Evolutionary conservation across 164 flowering plant genomes (phyloP).

Genomic region (Vitis amurensis): DNA sequence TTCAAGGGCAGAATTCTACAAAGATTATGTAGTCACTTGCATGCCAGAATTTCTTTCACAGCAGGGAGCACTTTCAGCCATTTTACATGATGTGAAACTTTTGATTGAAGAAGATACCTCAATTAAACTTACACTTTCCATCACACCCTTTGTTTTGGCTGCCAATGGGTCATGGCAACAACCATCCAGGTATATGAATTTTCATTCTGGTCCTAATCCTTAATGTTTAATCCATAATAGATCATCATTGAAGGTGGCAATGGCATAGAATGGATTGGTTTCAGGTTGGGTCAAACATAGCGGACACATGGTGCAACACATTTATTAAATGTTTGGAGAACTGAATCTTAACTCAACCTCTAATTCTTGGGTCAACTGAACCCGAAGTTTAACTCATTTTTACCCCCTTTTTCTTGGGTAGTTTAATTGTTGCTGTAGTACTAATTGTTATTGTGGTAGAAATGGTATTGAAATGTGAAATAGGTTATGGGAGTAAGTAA

Average conservation of each 20-base stretch:
- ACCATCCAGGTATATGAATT: constrained; percentile 65
- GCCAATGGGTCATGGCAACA: constrained; percentile 75
- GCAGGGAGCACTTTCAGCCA: constrained; percentile 53
- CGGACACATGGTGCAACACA: too few relatives aligned
- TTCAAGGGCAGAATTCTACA: constrained; percentile 68
- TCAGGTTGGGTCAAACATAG: too few relatives aligned
- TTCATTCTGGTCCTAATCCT: not conserved
- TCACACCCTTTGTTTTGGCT: constrained; percentile 70
- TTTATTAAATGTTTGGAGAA: not conserved
- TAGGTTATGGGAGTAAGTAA: too few relatives aligned
- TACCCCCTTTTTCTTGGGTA: too few relatives aligned
- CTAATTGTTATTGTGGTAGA: too few relatives aligned
- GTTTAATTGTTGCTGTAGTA: too few relatives aligned
- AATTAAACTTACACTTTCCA: constrained; percentile 44
- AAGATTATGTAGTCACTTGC: constrained; percentile 61
- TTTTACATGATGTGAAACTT: constrained; percentile 61
- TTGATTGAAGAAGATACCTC: constrained; percentile 70
- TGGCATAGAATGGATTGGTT: too few relatives aligned
- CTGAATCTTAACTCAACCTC: not conserved
- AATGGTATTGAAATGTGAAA: too few relatives aligned
- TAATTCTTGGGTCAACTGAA: too few relatives aligned
- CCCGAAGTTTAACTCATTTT: too few relatives aligned
- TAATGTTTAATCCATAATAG: too few relatives aligned
- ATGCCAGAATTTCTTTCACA: constrained; percentile 69
- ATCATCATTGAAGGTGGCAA: too few relatives aligned